Conservation (phyloP, 441 rosid genomes). For the Gossypium aridum region DNA sequence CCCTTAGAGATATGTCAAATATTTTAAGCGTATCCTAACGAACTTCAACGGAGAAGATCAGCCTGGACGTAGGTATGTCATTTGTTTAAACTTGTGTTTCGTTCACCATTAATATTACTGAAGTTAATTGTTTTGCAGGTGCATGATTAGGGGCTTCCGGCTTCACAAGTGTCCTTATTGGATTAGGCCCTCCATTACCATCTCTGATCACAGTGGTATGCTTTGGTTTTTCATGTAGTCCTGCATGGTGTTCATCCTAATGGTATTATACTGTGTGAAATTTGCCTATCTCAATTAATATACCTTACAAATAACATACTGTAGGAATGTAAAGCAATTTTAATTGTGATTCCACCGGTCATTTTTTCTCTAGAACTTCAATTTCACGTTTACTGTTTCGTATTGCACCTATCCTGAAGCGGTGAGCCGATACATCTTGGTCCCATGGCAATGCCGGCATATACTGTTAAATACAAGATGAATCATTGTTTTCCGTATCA, state of each 20-base stretch:
- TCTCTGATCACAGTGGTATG: slow-evolving; percentile 70
- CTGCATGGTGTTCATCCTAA: not conserved
- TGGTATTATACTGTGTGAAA: not conserved
- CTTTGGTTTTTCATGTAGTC: slow-evolving; percentile 5
- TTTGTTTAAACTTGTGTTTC: slow-evolving; percentile 8
- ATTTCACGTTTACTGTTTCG: not conserved
- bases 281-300: not conserved
- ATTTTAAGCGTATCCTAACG: slow-evolving; percentile 49
- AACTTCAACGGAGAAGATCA: slow-evolving; percentile 52
- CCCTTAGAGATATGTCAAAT: slow-evolving; percentile 66
- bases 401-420: not conserved
- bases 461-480: not conserved
- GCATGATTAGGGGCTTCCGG: slow-evolving; percentile 85
- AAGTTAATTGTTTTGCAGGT: slow-evolving; percentile 37
- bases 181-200: slow-evolving; percentile 72
- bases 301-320: not conserved
- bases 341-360: not conserved
- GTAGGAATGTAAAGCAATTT: not conserved
- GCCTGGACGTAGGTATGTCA: slow-evolving; percentile 57
- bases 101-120: slow-evolving; percentile 11
- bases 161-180: slow-evolving; percentile 79
- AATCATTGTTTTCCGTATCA: not conserved
- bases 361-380: not conserved
- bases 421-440: not conserved
- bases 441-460: not conserved